Evolutionary conservation across 2,329 filamentous ascomycete genomes (phyloP).

Genomic region (Pleomassaria siparia): DNA sequence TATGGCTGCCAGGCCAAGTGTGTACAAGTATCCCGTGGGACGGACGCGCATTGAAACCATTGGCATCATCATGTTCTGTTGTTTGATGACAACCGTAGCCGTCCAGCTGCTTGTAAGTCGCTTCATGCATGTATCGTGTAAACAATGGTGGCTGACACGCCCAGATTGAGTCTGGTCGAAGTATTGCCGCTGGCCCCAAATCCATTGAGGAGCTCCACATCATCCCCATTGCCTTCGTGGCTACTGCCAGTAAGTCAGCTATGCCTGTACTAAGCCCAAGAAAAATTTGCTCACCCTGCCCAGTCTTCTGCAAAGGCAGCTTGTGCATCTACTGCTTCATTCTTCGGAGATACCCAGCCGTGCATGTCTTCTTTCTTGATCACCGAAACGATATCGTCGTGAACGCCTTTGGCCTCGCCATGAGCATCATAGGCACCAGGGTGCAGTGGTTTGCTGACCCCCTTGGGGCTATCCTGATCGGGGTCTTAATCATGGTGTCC

Average conservation of each 20-base stretch:
- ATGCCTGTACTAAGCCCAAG: not conserved
- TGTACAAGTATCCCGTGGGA: slow-evolving; percentile 65
- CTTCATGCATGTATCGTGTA: slow-evolving; percentile 5
- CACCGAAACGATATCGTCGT: slow-evolving; percentile 60
- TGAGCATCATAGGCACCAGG: slow-evolving; percentile 57
- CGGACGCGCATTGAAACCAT: slow-evolving; percentile 65
- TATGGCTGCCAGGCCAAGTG: slow-evolving; percentile 60
- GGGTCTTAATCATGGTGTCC: slow-evolving; percentile 62
- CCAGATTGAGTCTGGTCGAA: slow-evolving; percentile 57
- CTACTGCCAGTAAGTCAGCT: slow-evolving; percentile 52
- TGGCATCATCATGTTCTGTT: slow-evolving; percentile 66
- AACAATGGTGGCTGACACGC: slow-evolving; percentile 25
- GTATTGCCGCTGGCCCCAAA: slow-evolving; percentile 49
- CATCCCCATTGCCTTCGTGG: slow-evolving; percentile 58
- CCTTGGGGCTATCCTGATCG: slow-evolving; percentile 62
- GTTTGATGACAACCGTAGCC: slow-evolving; percentile 67
- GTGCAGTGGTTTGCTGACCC: slow-evolving; percentile 63
- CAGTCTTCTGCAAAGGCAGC: slow-evolving; percentile 54
- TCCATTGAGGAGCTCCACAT: slow-evolving; percentile 52
- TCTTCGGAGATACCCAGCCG: slow-evolving; percentile 56
- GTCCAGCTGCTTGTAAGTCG: slow-evolving; percentile 59
- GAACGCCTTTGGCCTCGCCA: slow-evolving; percentile 58
- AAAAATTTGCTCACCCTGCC: slow-evolving; percentile 7
- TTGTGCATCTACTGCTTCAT: slow-evolving; percentile 59
- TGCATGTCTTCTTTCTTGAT: slow-evolving; percentile 60